A percentile compares a stretch with the other conserved stretches of the same genome.
These are phyloP conservation scores for Cyberlindnera petersonii DNA, from an alignment of 805 yeast species.

Conservation along the genomic window DNA sequence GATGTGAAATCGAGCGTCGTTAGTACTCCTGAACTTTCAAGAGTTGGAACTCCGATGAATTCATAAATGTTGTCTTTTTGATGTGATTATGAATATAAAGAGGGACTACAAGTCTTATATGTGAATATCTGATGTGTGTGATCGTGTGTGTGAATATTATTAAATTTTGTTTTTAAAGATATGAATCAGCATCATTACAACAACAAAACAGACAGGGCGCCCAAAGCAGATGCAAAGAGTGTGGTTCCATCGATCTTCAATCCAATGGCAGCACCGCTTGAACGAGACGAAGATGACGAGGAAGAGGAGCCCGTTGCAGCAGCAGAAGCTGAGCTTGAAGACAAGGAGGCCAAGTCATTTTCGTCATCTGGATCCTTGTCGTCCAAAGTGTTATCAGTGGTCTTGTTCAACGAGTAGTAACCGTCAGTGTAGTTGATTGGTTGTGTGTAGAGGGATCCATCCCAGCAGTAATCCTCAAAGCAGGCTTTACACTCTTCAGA, in stretches of 20 bases:
- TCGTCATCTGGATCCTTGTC: background rate
- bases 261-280: conserved; percentile 7
- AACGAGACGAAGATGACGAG: conserved; percentile 4
- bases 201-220: conserved; percentile 11
- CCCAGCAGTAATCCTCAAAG: conserved; percentile 74
- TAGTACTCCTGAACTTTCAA: conserved; percentile 23
- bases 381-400: conserved; percentile 10
- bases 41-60: conserved; percentile 17
- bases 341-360: background rate
- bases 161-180: background rate
- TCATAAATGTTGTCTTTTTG: background rate
- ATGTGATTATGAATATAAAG: background rate
- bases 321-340: conserved; percentile 6
- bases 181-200: background rate
- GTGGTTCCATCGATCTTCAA: conserved; percentile 4
- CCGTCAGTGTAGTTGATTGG: conserved; percentile 6
- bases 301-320: conserved; percentile 5
- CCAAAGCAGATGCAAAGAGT: conserved; percentile 12
- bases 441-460: conserved; percentile 35
- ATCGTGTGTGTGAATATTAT: background rate
- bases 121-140: background rate
- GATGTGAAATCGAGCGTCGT: conserved; percentile 19
- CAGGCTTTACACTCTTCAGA: conserved; percentile 66
- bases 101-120: background rate
- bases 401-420: conserved; percentile 9